Percentiles rank a stretch among this genome's conserved stretches.
These are phyloP conservation scores for Auricularia auricula-judae DNA, from an alignment of 768 basidiomycete species.

Conservation along the genomic window DNA sequence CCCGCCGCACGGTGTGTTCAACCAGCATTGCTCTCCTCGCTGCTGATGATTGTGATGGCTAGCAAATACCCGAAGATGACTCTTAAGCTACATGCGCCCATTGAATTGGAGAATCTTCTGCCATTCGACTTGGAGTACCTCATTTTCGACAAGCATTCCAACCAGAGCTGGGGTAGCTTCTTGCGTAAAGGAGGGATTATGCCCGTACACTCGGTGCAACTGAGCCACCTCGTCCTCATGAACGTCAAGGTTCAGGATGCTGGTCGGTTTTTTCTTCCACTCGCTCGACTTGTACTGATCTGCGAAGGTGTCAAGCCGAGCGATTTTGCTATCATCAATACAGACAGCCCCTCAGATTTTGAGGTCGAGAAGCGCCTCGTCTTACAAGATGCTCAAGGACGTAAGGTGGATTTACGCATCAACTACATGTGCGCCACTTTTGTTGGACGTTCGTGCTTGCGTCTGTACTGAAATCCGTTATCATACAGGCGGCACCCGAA, in stretches of 20 bases:
- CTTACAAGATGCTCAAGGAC: constrained; percentile 59
- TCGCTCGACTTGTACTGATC: constrained; percentile 1
- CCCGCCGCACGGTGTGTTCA: constrained; percentile 39
- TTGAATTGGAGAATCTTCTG: constrained; percentile 90
- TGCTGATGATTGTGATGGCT: constrained; percentile 1
- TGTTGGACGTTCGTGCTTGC: background rate
- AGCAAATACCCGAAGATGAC: constrained; percentile 81
- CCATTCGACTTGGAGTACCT: constrained; percentile 92
- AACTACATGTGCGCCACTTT: constrained; percentile 68
- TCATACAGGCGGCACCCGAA: constrained; percentile 59
- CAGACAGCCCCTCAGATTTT: constrained; percentile 83
- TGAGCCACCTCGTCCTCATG: constrained; percentile 78
- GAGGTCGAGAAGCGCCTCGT: constrained; percentile 64
- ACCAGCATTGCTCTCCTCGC: background rate
- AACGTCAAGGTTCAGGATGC: constrained; percentile 90
- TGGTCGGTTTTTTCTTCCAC: constrained; percentile 32
- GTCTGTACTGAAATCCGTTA: background rate
- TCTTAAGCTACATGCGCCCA: constrained; percentile 79
- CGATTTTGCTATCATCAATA: constrained; percentile 96
- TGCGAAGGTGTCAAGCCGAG: constrained; percentile 75
- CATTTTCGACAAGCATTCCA: constrained; percentile 92
- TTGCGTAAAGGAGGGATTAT: constrained; percentile 86
- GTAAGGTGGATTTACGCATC: constrained; percentile 72
- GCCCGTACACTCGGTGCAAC: constrained; percentile 92
- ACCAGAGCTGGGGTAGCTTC: constrained; percentile 92